Conservation (phyloP, 805 yeast species). For the Candida stauntonica region DNA sequence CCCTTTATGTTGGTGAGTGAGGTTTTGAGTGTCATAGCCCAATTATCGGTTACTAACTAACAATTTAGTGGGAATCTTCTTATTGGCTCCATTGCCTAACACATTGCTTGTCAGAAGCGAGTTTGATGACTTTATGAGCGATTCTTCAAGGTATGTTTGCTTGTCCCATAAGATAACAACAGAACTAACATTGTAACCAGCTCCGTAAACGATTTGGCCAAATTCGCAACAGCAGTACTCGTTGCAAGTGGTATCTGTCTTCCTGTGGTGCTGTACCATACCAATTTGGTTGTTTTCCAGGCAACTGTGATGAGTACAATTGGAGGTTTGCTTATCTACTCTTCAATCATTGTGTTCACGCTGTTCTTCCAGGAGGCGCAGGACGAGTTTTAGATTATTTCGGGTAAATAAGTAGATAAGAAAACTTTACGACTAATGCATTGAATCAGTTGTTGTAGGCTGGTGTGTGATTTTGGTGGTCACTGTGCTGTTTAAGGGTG, state of each 20-base stretch:
- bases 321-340: slow-evolving; percentile 84
- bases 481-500: too few species aligned
- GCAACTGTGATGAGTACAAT: slow-evolving; percentile 73
- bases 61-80: slow-evolving; percentile 48
- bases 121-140: slow-evolving; percentile 58
- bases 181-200: slow-evolving; percentile 22
- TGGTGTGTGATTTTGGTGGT: not conserved
- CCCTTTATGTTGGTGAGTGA: slow-evolving; percentile 60
- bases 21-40: not conserved
- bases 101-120: slow-evolving; percentile 47
- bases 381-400: slow-evolving; percentile 30
- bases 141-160: slow-evolving; percentile 35
- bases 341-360: slow-evolving; percentile 78
- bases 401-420: not conserved
- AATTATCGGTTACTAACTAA: slow-evolving; percentile 6
- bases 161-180: not conserved
- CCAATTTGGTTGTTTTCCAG: slow-evolving; percentile 58
- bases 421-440: not conserved
- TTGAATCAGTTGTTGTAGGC: not conserved
- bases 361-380: slow-evolving; percentile 58
- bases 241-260: slow-evolving; percentile 71
- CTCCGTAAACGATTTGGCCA: slow-evolving; percentile 68
- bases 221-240: slow-evolving; percentile 72
- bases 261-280: slow-evolving; percentile 76
- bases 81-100: slow-evolving; percentile 70